Conservation (phyloP, 805 yeast species). For the Starmerella vitae region DNA sequence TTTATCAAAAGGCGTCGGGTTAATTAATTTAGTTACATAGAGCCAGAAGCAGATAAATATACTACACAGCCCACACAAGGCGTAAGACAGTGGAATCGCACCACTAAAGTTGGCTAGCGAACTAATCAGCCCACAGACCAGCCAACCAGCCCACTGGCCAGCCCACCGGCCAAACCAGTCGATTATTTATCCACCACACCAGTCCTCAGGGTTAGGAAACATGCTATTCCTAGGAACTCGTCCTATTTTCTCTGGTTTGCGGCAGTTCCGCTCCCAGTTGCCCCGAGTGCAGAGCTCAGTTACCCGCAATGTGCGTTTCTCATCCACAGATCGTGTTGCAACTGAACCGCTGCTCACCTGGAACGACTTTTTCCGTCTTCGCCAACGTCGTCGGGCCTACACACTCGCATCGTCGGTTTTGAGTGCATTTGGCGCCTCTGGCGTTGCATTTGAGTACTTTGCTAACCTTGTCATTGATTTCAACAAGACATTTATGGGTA, state of each 20-base stretch:
- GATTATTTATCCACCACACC: too few relatives aligned
- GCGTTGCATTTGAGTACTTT: slow-evolving; percentile 57
- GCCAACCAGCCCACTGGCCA: too few relatives aligned
- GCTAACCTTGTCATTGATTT: slow-evolving; percentile 79
- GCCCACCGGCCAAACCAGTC: too few relatives aligned
- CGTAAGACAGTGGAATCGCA: too few relatives aligned
- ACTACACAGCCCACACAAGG: too few relatives aligned
- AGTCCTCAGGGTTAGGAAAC: too few relatives aligned
- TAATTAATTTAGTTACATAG: too few relatives aligned
- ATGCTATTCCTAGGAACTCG: not conserved
- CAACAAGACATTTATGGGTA: slow-evolving; percentile 70
- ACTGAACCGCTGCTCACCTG: slow-evolving; percentile 33
- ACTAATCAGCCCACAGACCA: too few relatives aligned
- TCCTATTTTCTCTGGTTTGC: not conserved
- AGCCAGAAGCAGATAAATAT: too few relatives aligned
- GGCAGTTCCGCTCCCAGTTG: not conserved
- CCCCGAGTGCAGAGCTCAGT: not conserved
- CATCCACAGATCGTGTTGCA: not conserved
- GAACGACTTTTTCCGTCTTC: slow-evolving; percentile 64
- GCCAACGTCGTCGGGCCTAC: slow-evolving; percentile 60
- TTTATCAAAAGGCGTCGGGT: too few relatives aligned
- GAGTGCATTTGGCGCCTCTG: slow-evolving; percentile 54
- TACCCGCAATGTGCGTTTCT: slow-evolving; percentile 4
- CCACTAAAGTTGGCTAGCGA: too few relatives aligned
- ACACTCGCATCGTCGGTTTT: slow-evolving; percentile 54